Conservation (phyloP, 2,329 filamentous ascomycete species). For the Albifimbria verrucaria region DNA sequence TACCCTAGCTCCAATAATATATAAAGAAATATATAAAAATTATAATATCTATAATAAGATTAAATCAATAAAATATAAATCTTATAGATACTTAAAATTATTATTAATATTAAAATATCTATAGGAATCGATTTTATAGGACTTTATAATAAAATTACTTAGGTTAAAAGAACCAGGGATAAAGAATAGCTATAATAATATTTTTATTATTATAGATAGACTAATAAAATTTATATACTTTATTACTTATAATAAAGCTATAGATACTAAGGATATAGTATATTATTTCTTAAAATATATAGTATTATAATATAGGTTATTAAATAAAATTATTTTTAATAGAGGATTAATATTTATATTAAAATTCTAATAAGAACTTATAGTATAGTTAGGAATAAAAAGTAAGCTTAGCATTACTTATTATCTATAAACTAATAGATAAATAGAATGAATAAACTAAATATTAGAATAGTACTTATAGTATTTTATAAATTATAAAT, state of each 20-base stretch:
- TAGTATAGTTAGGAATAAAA: too few species aligned
- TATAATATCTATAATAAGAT: too few species aligned
- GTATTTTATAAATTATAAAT: too few species aligned
- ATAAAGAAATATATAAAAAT: too few species aligned
- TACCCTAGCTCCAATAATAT: too few species aligned
- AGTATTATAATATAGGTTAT: background rate
- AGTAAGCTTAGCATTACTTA: too few species aligned
- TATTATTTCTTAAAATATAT: background rate
- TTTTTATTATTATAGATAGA: background rate
- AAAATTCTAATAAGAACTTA: background rate
- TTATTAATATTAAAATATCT: background rate
- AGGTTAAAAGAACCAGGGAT: background rate
- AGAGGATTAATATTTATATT: background rate
- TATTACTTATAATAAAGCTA: background rate
- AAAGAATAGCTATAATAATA: background rate
- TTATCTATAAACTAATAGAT: too few species aligned
- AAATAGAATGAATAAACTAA: too few species aligned
- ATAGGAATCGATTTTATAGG: background rate
- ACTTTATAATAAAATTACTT: background rate
- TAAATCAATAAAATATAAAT: too few species aligned
- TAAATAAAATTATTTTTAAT: background rate
- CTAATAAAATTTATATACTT: background rate
- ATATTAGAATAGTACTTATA: too few species aligned
- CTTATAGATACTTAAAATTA: background rate
- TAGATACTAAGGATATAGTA: background rate